Evolutionary conservation across 306 rosid genomes (phyloP).

Genomic region (Quercus parvula): DNA sequence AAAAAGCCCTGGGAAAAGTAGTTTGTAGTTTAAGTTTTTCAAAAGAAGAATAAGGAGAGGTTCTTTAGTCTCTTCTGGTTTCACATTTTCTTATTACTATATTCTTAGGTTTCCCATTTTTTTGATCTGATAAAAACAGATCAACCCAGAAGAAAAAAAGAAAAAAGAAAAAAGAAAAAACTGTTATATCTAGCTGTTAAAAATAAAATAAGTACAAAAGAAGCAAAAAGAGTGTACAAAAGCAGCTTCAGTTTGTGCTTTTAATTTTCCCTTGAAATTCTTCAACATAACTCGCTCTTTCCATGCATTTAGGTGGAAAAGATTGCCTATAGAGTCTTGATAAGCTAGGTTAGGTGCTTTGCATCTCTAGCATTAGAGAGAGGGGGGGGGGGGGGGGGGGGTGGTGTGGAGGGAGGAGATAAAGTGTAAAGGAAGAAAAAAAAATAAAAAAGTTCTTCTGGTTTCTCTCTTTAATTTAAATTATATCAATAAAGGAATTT

Average conservation of each 20-base stretch:
- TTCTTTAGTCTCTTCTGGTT: conserved; percentile 20
- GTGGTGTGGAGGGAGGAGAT: background rate
- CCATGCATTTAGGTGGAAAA: conserved; percentile 20
- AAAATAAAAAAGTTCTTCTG: background rate
- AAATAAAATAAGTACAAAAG: background rate
- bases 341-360: conserved; percentile 7
- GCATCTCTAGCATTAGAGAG: background rate
- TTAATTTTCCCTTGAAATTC: background rate
- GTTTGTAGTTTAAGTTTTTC: conserved; percentile 13
- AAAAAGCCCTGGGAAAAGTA: background rate
- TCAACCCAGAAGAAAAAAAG: background rate
- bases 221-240: background rate
- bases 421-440: conserved; percentile 40
- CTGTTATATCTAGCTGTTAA: background rate
- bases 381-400: background rate
- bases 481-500: conserved; percentile 23
- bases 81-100: conserved; percentile 5
- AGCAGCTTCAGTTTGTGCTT: background rate
- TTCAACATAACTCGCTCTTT: conserved; percentile 6
- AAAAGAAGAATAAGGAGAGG: conserved; percentile 3
- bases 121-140: background rate
- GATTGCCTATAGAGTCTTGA: conserved; percentile 27
- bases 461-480: conserved; percentile 56
- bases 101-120: background rate
- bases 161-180: background rate